phyloP scores from a whole-genome alignment of 1,284 basidiomycete genomes.

The Heliocybe sulcata region DNA sequence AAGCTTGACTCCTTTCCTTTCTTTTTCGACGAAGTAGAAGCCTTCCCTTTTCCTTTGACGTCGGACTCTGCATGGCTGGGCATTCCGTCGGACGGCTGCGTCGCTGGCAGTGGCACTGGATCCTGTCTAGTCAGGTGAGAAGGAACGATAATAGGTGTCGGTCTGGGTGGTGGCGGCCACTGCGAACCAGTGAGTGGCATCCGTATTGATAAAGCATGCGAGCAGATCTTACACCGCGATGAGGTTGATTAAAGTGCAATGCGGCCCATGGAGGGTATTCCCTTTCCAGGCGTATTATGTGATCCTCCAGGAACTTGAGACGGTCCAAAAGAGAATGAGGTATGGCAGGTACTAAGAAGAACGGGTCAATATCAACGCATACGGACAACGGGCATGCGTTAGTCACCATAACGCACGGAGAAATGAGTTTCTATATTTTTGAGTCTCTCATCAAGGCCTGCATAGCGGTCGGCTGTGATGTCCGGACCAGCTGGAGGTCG shows the following conservation, averaged over 20 bases:
- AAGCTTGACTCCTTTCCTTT: conserved; percentile 47
- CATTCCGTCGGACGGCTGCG: conserved; percentile 8
- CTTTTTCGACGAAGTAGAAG: conserved; percentile 10
- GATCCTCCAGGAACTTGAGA: conserved; percentile 65
- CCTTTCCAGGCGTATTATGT: conserved; percentile 64
- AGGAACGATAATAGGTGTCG: conserved; percentile 66
- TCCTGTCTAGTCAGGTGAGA: conserved; percentile 43
- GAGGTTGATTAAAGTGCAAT: conserved; percentile 74
- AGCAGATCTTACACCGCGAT: conserved; percentile 53
- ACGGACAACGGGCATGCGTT: neutral
- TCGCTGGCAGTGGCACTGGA: conserved; percentile 9
- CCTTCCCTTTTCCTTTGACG: conserved; percentile 4
- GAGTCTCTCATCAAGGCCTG: conserved; percentile 57
- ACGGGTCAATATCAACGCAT: neutral
- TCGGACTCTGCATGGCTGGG: conserved; percentile 6
- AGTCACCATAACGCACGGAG: conserved; percentile 62
- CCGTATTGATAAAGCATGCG: neutral
- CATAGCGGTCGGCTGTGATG: conserved; percentile 33
- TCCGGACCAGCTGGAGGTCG: neutral
- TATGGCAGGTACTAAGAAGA: conserved; percentile 53
- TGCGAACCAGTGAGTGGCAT: conserved; percentile 17
- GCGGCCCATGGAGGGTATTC: conserved; percentile 81
- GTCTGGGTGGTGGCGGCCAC: conserved; percentile 76
- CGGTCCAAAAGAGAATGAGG: conserved; percentile 57
- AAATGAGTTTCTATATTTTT: conserved; percentile 61